Base-by-base conservation (phyloP, 805 yeast genomes). In the Yarrowia deformans region DNA sequence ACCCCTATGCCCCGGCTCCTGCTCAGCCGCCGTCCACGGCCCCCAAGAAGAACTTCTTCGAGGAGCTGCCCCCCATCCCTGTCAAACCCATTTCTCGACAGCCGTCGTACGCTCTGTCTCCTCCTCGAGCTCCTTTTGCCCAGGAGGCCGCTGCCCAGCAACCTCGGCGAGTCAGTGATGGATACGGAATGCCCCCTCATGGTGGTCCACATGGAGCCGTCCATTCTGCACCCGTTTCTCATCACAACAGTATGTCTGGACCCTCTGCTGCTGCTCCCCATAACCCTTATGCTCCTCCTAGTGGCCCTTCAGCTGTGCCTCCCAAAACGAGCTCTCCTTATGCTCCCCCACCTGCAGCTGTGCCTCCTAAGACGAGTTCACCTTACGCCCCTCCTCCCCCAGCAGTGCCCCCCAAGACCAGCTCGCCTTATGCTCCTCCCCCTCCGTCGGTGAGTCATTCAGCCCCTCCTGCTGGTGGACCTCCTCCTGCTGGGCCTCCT, bases 61-160 rank as follows among this genome's bases (percentile, higher is more conserved):
- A 81, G 35, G 83, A 85, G 78, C 86, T 93, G 52, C 98, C 97
- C 16, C 81, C 78, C 63, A 84, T 84, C 75, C 83, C 93, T 34
- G 90, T 87, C 76, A 84, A 81, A 72, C 66, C 66, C 34, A 45
- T 60, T 14, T 63, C 56, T 19, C 45, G 56, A n/a, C 55, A 63
- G 54, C 39, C 69, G 23, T 23, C 48, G 10, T 48, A 58, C 19
- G 43, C 40, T 19, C 35, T 58, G 48, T 49, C 69, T 34, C 68
- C 68, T 39, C 68, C 70, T 18, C 45, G 50, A 34, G 56, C 68
- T 52, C 48, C 56, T 10, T 29, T 46, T 63, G 66, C 50, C 29
- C 64, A 64, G 52, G 55, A 63, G 49, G 50, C 58, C 19, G 29
- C 29, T 23, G 29, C 69, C 37, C 40, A 37, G 55, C 64, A 58